These are phyloP conservation scores for Tuber calosporum DNA, from an alignment of 495 filamentous ascomycete species.

Conservation along the genomic window DNA sequence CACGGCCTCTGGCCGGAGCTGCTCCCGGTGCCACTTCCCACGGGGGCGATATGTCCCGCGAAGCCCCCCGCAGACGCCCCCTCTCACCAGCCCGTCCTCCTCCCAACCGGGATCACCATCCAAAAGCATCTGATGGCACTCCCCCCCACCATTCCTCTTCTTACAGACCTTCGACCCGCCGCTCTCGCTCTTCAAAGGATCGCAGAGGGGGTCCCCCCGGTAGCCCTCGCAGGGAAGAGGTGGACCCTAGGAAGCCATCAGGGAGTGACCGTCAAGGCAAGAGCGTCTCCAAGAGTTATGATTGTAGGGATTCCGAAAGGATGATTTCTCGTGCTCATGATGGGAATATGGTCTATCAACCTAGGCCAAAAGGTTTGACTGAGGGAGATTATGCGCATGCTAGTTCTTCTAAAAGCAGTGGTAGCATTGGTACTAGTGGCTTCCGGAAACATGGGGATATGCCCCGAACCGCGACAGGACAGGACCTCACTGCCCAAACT, in stretches of 20 bases:
- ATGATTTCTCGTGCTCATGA: background rate
- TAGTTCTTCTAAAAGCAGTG: background rate
- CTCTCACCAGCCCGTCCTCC: no score
- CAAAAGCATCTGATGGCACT: background rate
- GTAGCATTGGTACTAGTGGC: background rate
- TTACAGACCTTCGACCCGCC: background rate
- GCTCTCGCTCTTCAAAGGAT: background rate
- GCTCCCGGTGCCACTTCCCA: no score
- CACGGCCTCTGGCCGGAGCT: background rate
- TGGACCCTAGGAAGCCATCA: background rate
- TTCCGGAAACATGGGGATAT: background rate
- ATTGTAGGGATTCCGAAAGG: background rate
- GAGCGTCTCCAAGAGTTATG: background rate
- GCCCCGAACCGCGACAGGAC: background rate
- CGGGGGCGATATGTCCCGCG: no score
- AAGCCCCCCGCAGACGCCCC: no score
- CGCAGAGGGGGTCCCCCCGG: background rate
- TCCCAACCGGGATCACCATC: background rate
- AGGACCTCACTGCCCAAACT: background rate
- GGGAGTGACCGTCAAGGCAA: background rate
- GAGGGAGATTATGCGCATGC: background rate
- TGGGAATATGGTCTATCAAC: background rate
- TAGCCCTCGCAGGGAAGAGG: background rate
- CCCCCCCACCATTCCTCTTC: background rate
- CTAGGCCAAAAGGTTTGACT: background rate